A percentile compares a stretch with the other conserved stretches of the same genome.
phyloP scores from a whole-genome alignment of 2,329 filamentous ascomycete species.

The Fusarium sp. region DNA sequence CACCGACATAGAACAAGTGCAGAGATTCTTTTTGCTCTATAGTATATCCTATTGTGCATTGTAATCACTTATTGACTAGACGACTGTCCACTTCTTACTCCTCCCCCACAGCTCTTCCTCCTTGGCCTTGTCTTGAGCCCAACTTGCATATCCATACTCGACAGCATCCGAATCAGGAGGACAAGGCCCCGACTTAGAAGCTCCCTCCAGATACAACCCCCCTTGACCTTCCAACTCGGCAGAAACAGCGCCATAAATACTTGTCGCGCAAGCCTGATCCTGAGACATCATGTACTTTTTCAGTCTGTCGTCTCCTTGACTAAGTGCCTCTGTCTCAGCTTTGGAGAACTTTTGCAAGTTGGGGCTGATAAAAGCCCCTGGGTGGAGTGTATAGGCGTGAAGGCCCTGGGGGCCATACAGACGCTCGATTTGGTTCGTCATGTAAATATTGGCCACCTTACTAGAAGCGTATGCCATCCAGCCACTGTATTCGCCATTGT shows the following conservation, averaged over 20 bases:
- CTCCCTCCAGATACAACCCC: not conserved
- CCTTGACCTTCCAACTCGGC: not conserved
- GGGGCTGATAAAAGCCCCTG: not conserved
- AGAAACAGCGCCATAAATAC: not conserved
- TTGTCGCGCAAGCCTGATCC: not conserved
- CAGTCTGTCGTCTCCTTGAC: not conserved
- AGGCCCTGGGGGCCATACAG: not conserved
- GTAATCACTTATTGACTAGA: not conserved
- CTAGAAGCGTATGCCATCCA: not conserved
- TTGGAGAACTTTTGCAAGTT: constrained; percentile 1
- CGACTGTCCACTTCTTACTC: not conserved
- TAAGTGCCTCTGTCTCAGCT: not conserved
- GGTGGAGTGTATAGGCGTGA: not conserved
- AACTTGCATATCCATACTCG: not conserved
- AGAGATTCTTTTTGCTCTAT: not conserved
- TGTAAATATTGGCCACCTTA: not conserved
- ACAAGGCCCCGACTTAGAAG: not conserved
- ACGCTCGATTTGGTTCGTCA: not conserved
- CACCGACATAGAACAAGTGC: not conserved
- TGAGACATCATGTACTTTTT: constrained; percentile 1
- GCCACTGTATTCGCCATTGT: not conserved
- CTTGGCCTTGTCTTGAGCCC: not conserved
- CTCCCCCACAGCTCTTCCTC: not conserved
- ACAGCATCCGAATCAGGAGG: not conserved
- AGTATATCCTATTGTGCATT: not conserved